A percentile compares a stretch with the other conserved stretches of the same genome.
These are phyloP conservation scores for Nemania sp. DNA, from an alignment of 2,329 filamentous ascomycete genomes.

Conservation along the genomic window DNA sequence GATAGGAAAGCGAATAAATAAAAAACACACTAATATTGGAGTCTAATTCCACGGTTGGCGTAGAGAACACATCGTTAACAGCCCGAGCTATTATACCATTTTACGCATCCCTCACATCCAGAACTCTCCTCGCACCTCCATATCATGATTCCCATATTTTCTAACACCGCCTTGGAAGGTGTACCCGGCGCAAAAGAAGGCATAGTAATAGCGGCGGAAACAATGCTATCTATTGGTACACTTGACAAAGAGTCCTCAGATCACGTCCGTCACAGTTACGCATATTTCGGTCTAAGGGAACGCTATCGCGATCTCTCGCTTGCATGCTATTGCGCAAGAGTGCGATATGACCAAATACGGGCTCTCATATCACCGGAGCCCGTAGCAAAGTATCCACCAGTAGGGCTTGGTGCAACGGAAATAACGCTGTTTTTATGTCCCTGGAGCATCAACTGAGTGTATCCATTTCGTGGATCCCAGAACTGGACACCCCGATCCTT, in stretches of 20 bases:
- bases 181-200: constrained; percentile 2
- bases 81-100: constrained; percentile 15
- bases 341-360: constrained; percentile 90
- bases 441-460: constrained; percentile 97
- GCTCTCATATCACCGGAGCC: constrained; percentile 98
- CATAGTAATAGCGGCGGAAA: constrained; percentile 18
- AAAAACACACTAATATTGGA: constrained; percentile 31
- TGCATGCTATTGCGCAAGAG: constrained; percentile 56
- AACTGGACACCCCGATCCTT: constrained; percentile 99
- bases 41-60: constrained; percentile 14
- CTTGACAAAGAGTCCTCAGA: not conserved
- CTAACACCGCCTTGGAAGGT: not conserved
- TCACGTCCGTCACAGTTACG: not conserved
- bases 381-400: constrained; percentile 89
- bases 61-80: constrained; percentile 17
- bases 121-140: constrained; percentile 12
- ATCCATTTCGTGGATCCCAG: constrained; percentile 95
- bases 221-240: constrained; percentile 20
- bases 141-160: constrained; percentile 1
- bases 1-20: constrained; percentile 2
- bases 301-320: no score
- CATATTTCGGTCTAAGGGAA: not conserved
- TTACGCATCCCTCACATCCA: constrained; percentile 16
- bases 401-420: constrained; percentile 93
- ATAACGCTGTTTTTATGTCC: constrained; percentile 99